These are phyloP conservation scores for Achaetomiella virescens DNA, from an alignment of 495 filamentous ascomycete genomes.

Conservation along the genomic window DNA sequence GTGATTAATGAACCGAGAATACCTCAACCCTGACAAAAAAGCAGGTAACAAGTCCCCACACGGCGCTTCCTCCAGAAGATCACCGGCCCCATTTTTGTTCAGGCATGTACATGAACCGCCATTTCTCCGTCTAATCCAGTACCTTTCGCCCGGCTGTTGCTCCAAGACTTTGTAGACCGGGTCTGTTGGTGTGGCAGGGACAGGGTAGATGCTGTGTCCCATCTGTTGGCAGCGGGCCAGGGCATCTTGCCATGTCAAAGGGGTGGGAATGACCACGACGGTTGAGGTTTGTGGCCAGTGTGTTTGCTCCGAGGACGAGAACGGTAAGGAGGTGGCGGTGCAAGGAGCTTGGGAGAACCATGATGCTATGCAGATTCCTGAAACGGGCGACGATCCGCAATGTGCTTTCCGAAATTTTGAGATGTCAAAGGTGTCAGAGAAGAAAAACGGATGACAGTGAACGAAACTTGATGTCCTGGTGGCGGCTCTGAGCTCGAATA, in stretches of 20 bases:
- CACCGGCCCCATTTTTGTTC: background rate
- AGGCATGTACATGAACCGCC: constrained; percentile 5
- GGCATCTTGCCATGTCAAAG: background rate
- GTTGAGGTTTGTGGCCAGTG: constrained; percentile 1
- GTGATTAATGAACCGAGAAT: no score
- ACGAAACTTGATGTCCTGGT: no score
- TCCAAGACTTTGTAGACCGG: background rate
- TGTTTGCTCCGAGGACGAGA: background rate
- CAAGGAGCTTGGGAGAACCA: background rate
- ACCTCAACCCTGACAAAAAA: no score
- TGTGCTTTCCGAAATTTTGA: no score
- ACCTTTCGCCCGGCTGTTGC: background rate
- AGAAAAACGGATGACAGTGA: no score
- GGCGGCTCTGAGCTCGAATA: no score
- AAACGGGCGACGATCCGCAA: no score
- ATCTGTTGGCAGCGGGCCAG: background rate
- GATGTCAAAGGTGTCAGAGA: no score
- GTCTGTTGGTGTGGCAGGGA: background rate
- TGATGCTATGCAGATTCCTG: no score
- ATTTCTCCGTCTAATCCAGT: background rate
- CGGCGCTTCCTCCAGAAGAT: constrained; percentile 2
- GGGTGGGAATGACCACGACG: background rate
- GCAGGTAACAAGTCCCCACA: constrained; percentile 1
- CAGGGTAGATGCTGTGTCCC: background rate
- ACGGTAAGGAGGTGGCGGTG: background rate